Percentiles rank a stretch among this genome's conserved stretches.
phyloP scores from a whole-genome alignment of 495 filamentous ascomycete genomes.

The Penicillium parvum region DNA sequence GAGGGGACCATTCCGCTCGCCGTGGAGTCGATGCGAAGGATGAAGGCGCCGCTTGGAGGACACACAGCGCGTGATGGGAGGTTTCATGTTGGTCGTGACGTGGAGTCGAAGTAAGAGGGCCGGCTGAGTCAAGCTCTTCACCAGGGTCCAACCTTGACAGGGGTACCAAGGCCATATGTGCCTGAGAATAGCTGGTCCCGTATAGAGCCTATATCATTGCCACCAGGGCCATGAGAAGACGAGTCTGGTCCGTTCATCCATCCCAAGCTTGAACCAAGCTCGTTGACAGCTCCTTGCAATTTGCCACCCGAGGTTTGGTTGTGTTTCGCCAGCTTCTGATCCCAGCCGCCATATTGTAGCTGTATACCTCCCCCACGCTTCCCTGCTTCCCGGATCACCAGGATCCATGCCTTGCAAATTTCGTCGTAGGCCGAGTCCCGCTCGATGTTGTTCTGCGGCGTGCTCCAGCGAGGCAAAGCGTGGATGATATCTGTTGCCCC shows the following conservation, averaged over 20 bases:
- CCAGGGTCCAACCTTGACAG: slow-evolving; percentile 73
- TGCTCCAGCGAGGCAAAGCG: slow-evolving; percentile 80
- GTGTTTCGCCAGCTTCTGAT: slow-evolving; percentile 81
- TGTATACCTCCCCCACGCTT: slow-evolving; percentile 89
- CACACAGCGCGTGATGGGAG: slow-evolving; percentile 9
- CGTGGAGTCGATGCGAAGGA: slow-evolving; percentile 13
- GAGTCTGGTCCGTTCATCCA: slow-evolving; percentile 65
- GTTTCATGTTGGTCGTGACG: slow-evolving; percentile 7
- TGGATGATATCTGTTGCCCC: slow-evolving; percentile 87
- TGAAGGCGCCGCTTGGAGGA: slow-evolving; percentile 3
- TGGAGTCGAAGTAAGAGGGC: not conserved
- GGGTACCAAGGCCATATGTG: slow-evolving; percentile 63
- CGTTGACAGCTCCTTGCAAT: slow-evolving; percentile 73
- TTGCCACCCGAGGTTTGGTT: slow-evolving; percentile 82
- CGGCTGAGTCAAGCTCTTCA: slow-evolving; percentile 29
- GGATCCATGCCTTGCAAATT: slow-evolving; percentile 85
- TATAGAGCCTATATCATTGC: slow-evolving; percentile 58
- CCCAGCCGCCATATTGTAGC: slow-evolving; percentile 90
- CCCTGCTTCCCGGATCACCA: slow-evolving; percentile 86
- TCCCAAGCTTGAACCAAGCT: slow-evolving; percentile 66
- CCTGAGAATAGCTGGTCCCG: slow-evolving; percentile 76
- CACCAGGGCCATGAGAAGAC: slow-evolving; percentile 39
- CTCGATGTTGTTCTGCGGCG: slow-evolving; percentile 78
- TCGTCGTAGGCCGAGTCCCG: slow-evolving; percentile 95
- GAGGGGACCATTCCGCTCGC: slow-evolving; percentile 15